Conservation (phyloP, 306 rosid species). For the Hippophae tibetana region DNA sequence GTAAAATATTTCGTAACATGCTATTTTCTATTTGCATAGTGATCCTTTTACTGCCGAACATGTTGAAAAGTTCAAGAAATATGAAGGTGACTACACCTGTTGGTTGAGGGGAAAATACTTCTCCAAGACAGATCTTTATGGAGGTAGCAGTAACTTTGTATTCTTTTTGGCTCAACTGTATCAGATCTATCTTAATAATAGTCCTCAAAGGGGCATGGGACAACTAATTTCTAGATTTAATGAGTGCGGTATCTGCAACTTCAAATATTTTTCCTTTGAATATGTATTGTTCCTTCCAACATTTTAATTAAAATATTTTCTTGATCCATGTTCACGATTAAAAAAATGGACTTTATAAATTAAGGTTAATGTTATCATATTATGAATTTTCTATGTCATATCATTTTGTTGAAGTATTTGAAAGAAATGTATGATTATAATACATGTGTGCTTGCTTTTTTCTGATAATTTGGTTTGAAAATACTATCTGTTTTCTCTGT, state of each 20-base stretch:
- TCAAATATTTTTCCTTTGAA: too few species aligned
- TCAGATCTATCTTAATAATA: background rate
- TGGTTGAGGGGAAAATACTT: slow-evolving; percentile 44
- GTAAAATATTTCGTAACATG: too few species aligned
- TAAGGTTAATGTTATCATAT: background rate
- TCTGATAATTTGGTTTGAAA: background rate
- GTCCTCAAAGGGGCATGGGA: background rate
- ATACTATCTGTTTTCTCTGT: background rate
- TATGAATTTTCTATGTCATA: background rate
- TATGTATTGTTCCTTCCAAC: too few species aligned
- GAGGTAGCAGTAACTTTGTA: slow-evolving; percentile 21
- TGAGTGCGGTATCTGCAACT: too few species aligned
- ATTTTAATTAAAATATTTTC: too few species aligned
- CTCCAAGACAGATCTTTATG: slow-evolving; percentile 39
- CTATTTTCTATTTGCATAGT: background rate
- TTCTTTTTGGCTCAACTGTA: background rate
- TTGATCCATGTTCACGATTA: too few species aligned
- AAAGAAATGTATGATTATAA: background rate
- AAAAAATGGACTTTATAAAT: too few species aligned
- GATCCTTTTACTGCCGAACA: slow-evolving; percentile 18
- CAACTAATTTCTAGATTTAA: too few species aligned
- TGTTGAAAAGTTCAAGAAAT: slow-evolving; percentile 40
- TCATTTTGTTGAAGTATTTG: background rate
- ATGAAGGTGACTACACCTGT: slow-evolving; percentile 38
- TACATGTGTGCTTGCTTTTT: background rate